Base-by-base conservation (phyloP, 495 filamentous ascomycete genomes). In the Penicillium psychrofluorescens region DNA sequence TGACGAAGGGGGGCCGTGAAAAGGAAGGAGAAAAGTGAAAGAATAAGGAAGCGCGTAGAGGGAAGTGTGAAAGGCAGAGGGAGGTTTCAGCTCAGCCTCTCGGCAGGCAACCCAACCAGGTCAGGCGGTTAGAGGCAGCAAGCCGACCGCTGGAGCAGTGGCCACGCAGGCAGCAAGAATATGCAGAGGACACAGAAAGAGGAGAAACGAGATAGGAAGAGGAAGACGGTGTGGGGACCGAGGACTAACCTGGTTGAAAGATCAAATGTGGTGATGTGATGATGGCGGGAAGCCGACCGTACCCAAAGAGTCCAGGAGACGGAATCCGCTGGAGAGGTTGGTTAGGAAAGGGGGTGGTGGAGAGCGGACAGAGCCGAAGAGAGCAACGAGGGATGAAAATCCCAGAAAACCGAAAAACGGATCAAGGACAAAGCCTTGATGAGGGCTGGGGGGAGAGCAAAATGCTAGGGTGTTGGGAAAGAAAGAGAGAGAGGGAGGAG, bases 371-470 rank as follows among this genome's bases (percentile, higher is more conserved):
- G 13, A 9, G 29, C 16, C 32, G 16, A 44, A 35, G 33, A 37
- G 46, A 38, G 40, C 40, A 47, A 53, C 28, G 50, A 48, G 49
- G 44, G 29, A 41, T 32, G 15, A 31, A 41, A 51, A 49, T 22
- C 22, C n/a, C 16, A 45, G 32, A 40, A 38, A 14, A 40, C 35
- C 40, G 37, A 42, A 48, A 41, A 59, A 46, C 47, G 45, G 53
- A 41, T 47, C 61, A 69, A 67, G 65, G 65, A 47, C 65, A 52
- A 55, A 45, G 65, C 60, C 65, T 68, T 66, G 65, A 66, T 54
- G 49, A 49, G 53, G 48, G 42, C 38, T 48, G 43, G 46, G 22
- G 22, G 22, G 22, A 22, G 22, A 22, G 22, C 22, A 22, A 22
- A 22, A 22, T 22, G 22, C 22, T n/a, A 41, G 49, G 54, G 49